Base-by-base conservation (phyloP, 306 rosid species). In the Cyamopsis tetragonoloba region DNA sequence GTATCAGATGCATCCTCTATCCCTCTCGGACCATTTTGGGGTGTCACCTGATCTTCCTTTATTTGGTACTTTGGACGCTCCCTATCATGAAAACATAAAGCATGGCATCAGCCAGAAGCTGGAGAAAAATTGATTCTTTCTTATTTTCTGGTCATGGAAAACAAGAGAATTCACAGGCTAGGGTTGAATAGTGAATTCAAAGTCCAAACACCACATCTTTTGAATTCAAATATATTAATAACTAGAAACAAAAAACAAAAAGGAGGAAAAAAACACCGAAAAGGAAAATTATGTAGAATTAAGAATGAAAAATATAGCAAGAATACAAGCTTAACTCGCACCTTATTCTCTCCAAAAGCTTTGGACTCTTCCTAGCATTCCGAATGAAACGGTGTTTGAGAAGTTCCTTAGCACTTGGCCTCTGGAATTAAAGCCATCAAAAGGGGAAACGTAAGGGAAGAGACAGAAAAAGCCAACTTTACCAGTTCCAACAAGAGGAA, bases 351-450 rank as follows among this genome's bases (percentile, higher is more conserved):
- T 91, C 96, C 61, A 73, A 53, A 68, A 91, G 95, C 77, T 86
- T 83, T 7, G 88, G 95, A 66, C 90, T 87, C 88, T 87, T 89
- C 87, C 88, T 89, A 14, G 84, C 88, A 77, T 75, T 87, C 75
- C 80, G 86, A 68, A 91, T 89, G 79, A 91, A 87, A 23, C 96
- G 96, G 73, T 89, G 91, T 81, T 72, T 87, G 55, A 88, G 79
- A 65, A 91, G 95, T 76, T 91, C 98, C 88, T 83, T 91, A 62
- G 98, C 98, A 80, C 92, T 91, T 34, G 88, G 87, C 74, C 98
- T 89, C 98, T 91, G 85, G 67, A 74, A 78, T 72, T 31, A 53
- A 58, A 27, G 17, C 13, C 48, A 62, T 73, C 47, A 34, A 70
- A 46, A 10, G 50, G 26, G 26, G 7, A 1, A 26, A 62, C 60